phyloP scores from a whole-genome alignment of 768 basidiomycete species.

The Phanerodontia chrysosporium region DNA sequence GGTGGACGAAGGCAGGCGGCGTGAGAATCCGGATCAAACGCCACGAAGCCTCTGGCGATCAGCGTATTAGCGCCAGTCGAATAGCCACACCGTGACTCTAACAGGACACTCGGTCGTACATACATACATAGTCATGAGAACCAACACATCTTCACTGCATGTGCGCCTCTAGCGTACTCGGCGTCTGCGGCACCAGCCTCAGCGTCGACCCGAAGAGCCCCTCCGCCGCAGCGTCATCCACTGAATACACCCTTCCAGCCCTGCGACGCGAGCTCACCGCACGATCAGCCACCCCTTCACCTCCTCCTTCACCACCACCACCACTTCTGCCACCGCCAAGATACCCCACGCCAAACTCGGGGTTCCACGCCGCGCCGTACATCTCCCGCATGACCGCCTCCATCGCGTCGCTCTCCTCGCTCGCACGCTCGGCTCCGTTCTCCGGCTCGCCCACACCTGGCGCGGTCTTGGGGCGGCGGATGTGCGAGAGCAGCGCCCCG shows the following conservation, averaged over 20 bases:
- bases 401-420: constrained; percentile 22
- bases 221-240: not conserved
- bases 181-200: constrained; percentile 5
- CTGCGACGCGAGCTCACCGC: constrained; percentile 2
- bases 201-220: constrained; percentile 3
- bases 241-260: constrained; percentile 10
- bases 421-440: constrained; percentile 4
- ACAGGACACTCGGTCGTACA: too few species aligned
- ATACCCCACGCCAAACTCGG: constrained; percentile 11
- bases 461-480: not conserved
- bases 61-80: too few species aligned
- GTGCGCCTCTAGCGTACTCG: not conserved
- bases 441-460: not conserved
- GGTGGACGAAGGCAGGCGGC: not conserved
- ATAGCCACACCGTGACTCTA: not conserved
- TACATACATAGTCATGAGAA: too few species aligned
- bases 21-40: not conserved
- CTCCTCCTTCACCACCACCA: not conserved
- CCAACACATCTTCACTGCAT: not conserved
- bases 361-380: constrained; percentile 21
- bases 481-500: not conserved
- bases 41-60: not conserved
- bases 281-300: not conserved
- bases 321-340: not conserved
- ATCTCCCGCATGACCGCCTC: constrained; percentile 26